Evolutionary conservation across 768 basidiomycete genomes (phyloP).

Genomic region (Kwoniella sp.): DNA sequence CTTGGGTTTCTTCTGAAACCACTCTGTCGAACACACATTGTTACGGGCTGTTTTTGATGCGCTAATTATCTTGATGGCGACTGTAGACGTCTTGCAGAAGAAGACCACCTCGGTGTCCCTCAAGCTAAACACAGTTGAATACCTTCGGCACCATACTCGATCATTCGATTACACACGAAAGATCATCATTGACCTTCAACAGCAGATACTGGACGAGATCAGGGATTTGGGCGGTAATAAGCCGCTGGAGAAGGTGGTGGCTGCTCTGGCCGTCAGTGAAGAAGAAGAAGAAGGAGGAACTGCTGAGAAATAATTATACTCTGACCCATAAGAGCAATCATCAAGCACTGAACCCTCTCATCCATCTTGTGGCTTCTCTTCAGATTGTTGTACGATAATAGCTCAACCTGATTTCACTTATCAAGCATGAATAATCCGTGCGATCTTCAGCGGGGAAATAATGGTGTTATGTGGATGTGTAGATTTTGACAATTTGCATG

Average conservation of each 20-base stretch:
- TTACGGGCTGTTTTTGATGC: neutral
- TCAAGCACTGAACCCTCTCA: too few relatives aligned
- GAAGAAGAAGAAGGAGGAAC: slow-evolving; percentile 1
- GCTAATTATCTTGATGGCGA: neutral
- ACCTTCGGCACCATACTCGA: slow-evolving; percentile 72
- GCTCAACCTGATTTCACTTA: too few relatives aligned
- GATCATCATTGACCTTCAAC: slow-evolving; percentile 69
- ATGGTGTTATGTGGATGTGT: too few relatives aligned
- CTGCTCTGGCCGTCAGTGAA: slow-evolving; percentile 8
- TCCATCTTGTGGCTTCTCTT: too few relatives aligned
- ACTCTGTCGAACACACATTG: too few relatives aligned
- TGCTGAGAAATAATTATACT: too few relatives aligned
- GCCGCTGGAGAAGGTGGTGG: slow-evolving; percentile 56
- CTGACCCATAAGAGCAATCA: too few relatives aligned
- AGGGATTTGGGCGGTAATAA: slow-evolving; percentile 73
- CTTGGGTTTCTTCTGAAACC: too few relatives aligned
- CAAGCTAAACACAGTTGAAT: slow-evolving; percentile 76
- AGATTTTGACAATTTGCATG: neutral
- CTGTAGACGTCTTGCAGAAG: slow-evolving; percentile 84
- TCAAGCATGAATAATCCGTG: too few relatives aligned
- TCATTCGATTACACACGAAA: slow-evolving; percentile 84
- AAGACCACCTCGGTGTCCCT: slow-evolving; percentile 76
- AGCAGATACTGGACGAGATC: slow-evolving; percentile 71
- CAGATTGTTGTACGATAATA: too few relatives aligned
- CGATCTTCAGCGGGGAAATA: too few relatives aligned